phyloP scores from a whole-genome alignment of 2,329 filamentous ascomycete genomes.

The Fusarium albidum region DNA sequence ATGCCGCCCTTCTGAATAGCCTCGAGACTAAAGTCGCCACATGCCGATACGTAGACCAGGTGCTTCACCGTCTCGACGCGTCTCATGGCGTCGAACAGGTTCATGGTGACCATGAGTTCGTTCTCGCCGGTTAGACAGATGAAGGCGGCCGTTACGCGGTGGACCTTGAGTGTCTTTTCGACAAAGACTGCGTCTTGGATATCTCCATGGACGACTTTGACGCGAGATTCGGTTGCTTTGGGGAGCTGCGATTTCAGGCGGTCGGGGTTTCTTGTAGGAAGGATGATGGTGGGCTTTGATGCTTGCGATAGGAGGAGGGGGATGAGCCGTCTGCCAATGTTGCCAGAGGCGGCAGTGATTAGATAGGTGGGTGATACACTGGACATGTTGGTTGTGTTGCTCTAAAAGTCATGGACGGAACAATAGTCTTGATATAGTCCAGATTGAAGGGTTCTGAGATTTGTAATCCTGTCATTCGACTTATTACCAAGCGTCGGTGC shows the following conservation, averaged over 20 bases:
- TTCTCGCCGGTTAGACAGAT: slow-evolving; percentile 20
- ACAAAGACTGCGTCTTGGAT: slow-evolving; percentile 17
- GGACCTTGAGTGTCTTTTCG: slow-evolving; percentile 1
- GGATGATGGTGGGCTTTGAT: slow-evolving; percentile 7
- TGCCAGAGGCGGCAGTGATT: slow-evolving; percentile 21
- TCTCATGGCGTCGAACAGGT: slow-evolving; percentile 19
- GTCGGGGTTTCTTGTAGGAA: slow-evolving; percentile 13
- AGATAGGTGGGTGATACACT: slow-evolving; percentile 12
- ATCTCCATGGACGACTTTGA: slow-evolving; percentile 15
- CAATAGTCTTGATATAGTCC: too few species aligned
- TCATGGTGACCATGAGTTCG: slow-evolving; percentile 26
- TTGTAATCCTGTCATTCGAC: too few species aligned
- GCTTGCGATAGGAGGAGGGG: slow-evolving; percentile 20
- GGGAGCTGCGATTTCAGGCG: slow-evolving; percentile 8
- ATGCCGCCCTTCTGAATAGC: slow-evolving; percentile 7
- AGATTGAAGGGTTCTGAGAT: too few species aligned
- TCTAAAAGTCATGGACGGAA: too few species aligned
- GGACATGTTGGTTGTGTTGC: too few species aligned
- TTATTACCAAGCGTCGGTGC: too few species aligned
- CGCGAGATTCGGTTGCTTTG: background rate
- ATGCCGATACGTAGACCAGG: slow-evolving; percentile 21
- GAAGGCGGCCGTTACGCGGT: slow-evolving; percentile 11
- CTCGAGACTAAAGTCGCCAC: slow-evolving; percentile 13
- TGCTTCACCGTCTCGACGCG: slow-evolving; percentile 12
- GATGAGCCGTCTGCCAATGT: slow-evolving; percentile 19